phyloP scores from a whole-genome alignment of 768 basidiomycete genomes.

The Leccinum boreale region DNA sequence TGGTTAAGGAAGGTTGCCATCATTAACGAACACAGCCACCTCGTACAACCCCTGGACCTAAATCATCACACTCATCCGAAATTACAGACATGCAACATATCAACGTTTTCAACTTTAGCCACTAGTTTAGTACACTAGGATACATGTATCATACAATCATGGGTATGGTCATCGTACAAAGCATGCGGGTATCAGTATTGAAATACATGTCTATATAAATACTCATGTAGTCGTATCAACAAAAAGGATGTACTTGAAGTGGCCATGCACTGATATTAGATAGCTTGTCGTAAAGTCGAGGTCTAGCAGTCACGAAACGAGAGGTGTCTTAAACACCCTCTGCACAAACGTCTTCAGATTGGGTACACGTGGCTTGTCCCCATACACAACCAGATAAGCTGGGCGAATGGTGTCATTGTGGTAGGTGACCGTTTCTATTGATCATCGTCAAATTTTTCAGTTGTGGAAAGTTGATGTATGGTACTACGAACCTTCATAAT shows the following conservation, averaged over 20 bases:
- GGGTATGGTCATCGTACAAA: constrained; percentile 16
- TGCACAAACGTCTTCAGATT: constrained; percentile 28
- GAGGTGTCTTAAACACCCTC: constrained; percentile 31
- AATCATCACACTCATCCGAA: not conserved
- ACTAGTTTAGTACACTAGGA: constrained; percentile 1
- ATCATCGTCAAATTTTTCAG: not conserved
- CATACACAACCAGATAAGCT: constrained; percentile 64
- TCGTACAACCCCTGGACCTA: not conserved
- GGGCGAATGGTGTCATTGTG: constrained; percentile 65
- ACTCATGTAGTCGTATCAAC: not conserved
- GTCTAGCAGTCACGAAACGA: constrained; percentile 19
- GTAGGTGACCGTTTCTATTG: constrained; percentile 62
- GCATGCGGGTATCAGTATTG: constrained; percentile 18
- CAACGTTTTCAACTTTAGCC: not conserved
- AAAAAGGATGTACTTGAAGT: not conserved
- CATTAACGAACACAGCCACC: not conserved
- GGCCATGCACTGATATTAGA: not conserved
- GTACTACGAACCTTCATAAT: constrained; percentile 45
- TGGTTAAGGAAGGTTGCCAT: not conserved
- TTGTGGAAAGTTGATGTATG: not conserved
- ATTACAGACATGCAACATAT: not conserved
- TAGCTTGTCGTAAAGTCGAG: not conserved
- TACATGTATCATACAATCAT: constrained; percentile 8
- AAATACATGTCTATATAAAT: constrained; percentile 11
- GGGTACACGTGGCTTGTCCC: constrained; percentile 24